phyloP scores from a whole-genome alignment of 2,329 filamentous ascomycete genomes.

The Pseudogymnoascus verrucosus region DNA sequence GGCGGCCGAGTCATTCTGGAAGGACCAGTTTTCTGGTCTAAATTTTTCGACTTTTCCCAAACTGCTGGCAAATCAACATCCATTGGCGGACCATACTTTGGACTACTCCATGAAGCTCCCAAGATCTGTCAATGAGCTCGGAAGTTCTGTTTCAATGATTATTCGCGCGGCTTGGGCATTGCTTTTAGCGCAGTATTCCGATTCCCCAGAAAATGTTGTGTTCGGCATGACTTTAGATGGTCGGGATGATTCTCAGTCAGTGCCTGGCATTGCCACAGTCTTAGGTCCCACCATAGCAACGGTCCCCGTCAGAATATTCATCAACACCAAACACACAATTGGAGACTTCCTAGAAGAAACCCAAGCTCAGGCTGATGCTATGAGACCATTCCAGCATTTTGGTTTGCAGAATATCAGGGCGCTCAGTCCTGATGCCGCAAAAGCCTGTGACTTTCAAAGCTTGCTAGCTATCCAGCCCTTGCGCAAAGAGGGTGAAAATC shows the following conservation, averaged over 20 bases:
- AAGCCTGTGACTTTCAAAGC: slow-evolving; percentile 34
- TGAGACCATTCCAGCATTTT: slow-evolving; percentile 43
- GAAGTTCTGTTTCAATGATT: slow-evolving; percentile 24
- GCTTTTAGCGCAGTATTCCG: slow-evolving; percentile 30
- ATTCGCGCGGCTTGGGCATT: slow-evolving; percentile 35
- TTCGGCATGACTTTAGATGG: slow-evolving; percentile 36
- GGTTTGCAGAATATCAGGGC: slow-evolving; percentile 35
- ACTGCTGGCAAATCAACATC: background rate
- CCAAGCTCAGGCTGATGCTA: slow-evolving; percentile 31
- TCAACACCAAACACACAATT: slow-evolving; percentile 26
- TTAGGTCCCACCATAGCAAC: slow-evolving; percentile 34
- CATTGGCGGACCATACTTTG: background rate
- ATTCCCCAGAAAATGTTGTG: slow-evolving; percentile 29
- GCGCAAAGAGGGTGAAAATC: background rate
- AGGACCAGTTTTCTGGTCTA: background rate
- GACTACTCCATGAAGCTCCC: background rate
- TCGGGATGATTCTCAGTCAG: slow-evolving; percentile 28
- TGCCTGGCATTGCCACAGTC: too few relatives aligned
- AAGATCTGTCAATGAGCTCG: background rate
- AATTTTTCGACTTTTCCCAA: background rate
- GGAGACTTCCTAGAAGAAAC: slow-evolving; percentile 35
- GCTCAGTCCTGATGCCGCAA: slow-evolving; percentile 31
- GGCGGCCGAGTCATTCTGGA: background rate
- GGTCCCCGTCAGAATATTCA: slow-evolving; percentile 31
- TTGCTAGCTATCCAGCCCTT: slow-evolving; percentile 30